Evolutionary conservation across 2,329 filamentous ascomycete species (phyloP).

Genomic region (Ophiocordyceps polyrhachis-furcata): DNA sequence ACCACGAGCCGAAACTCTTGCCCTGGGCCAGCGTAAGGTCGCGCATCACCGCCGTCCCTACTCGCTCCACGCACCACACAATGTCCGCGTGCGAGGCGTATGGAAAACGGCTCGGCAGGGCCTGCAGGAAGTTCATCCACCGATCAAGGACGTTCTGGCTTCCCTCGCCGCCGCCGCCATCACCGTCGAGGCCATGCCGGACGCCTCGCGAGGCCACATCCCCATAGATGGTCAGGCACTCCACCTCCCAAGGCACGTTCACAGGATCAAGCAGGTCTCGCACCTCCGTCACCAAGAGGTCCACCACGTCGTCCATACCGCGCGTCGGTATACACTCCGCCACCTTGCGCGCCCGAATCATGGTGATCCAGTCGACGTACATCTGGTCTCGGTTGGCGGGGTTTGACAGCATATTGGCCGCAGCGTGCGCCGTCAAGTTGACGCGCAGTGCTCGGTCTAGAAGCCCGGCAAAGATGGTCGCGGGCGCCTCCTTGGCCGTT

Average conservation of each 20-base stretch:
- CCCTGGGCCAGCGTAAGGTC: conserved; percentile 65
- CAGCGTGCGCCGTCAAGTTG: conserved; percentile 84
- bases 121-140: conserved; percentile 56
- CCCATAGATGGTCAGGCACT: conserved; percentile 41
- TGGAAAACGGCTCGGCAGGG: conserved; percentile 52
- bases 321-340: conserved; percentile 43
- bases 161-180: conserved; percentile 12
- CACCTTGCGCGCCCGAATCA: conserved; percentile 42
- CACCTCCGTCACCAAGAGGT: conserved; percentile 45
- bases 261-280: conserved; percentile 51
- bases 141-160: conserved; percentile 55
- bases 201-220: conserved; percentile 32
- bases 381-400: conserved; percentile 83
- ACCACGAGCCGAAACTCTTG: conserved; percentile 77
- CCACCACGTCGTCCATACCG: conserved; percentile 48
- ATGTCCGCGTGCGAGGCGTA: conserved; percentile 55
- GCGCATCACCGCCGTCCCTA: conserved; percentile 60
- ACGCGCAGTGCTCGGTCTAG: conserved; percentile 77
- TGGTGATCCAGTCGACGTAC: conserved; percentile 76
- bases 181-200: conserved; percentile 13
- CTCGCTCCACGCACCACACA: conserved; percentile 55
- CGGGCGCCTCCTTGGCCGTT: conserved; percentile 71
- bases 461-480: conserved; percentile 71
- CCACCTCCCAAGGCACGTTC: conserved; percentile 45
- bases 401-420: conserved; percentile 80